Evolutionary conservation across 192 early-diverging fungal species (phyloP).

Genomic region (Phycomyces nitens): DNA sequence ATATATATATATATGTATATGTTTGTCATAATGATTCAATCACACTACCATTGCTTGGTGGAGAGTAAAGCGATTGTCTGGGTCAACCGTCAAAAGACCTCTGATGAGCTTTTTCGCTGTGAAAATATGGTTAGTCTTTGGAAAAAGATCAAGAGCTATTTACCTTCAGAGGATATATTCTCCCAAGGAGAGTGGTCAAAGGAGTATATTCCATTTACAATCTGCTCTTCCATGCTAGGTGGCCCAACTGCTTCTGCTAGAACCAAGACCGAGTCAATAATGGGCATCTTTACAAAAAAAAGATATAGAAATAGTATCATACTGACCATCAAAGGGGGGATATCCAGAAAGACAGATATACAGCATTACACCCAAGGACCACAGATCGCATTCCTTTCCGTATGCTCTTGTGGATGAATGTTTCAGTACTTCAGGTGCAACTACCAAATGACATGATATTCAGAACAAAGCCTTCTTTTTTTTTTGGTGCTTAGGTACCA

Average conservation of each 20-base stretch:
- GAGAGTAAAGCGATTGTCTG: slow-evolving; percentile 46
- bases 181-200: slow-evolving; percentile 86
- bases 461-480: not conserved
- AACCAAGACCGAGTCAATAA: not conserved
- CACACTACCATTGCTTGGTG: slow-evolving; percentile 9
- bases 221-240: slow-evolving; percentile 38
- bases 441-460: slow-evolving; percentile 35
- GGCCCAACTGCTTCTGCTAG: not conserved
- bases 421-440: slow-evolving; percentile 12
- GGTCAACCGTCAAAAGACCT: slow-evolving; percentile 56
- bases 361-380: slow-evolving; percentile 93
- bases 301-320: not conserved
- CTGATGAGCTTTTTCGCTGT: slow-evolving; percentile 56
- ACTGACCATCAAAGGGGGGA: slow-evolving; percentile 66
- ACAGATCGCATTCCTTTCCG: slow-evolving; percentile 62
- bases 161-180: slow-evolving; percentile 55
- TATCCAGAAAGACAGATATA: slow-evolving; percentile 89
- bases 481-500: slow-evolving; percentile 24
- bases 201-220: slow-evolving; percentile 67
- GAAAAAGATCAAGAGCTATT: not conserved
- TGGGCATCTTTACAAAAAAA: not conserved
- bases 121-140: not conserved
- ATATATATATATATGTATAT: not conserved
- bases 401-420: not conserved
- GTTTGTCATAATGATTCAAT: too few species aligned